Percentiles rank a stretch among this genome's conserved stretches.
Conservation (phyloP, 2,329 filamentous ascomycete species). For the Colletotrichum musicola region DNA sequence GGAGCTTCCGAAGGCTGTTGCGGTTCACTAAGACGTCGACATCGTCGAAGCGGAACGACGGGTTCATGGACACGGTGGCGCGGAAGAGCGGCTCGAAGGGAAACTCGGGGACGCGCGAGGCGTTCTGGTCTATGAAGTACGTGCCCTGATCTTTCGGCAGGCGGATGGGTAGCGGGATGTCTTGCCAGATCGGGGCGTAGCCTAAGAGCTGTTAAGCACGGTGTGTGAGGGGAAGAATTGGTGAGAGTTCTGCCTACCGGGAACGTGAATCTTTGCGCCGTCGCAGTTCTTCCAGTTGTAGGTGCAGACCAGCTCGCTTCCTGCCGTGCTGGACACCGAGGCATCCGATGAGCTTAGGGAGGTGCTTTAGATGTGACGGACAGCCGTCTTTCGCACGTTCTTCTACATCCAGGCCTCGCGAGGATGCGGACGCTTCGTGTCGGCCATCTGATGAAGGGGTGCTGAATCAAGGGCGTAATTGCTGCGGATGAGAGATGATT, state of each 20-base stretch:
- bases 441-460: too few species aligned
- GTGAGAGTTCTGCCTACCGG: neutral
- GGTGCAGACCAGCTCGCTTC: neutral
- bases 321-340: conserved; percentile 1
- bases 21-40: conserved; percentile 8
- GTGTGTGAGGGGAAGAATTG: neutral
- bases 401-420: conserved; percentile 3
- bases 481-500: too few species aligned
- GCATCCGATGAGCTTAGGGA: neutral
- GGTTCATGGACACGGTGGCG: conserved; percentile 1
- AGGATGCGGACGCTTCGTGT: neutral
- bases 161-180: neutral
- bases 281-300: conserved; percentile 2
- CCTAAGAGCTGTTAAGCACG: neutral
- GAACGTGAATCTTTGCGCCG: neutral
- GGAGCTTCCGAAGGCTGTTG: conserved; percentile 22
- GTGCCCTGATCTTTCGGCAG: neutral
- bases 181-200: neutral
- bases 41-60: neutral
- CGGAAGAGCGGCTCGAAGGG: conserved; percentile 1
- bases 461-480: too few species aligned
- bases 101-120: conserved; percentile 1
- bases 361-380: neutral
- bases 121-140: neutral
- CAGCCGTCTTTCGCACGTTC: neutral